Conservation (phyloP, 768 basidiomycete species). For the Boletus rubropictus region DNA sequence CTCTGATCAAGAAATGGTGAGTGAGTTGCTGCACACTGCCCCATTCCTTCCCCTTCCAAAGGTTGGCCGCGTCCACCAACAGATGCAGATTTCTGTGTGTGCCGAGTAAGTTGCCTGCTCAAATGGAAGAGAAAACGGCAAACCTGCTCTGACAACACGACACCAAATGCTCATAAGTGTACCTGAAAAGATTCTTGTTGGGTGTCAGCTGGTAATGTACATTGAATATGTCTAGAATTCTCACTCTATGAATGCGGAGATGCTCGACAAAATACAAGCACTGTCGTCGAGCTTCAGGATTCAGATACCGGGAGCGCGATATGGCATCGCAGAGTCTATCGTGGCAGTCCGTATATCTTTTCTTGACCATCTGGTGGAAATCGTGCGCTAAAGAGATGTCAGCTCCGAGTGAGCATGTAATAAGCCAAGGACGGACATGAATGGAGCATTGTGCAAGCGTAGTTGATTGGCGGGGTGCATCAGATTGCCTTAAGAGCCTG, state of each 20-base stretch:
- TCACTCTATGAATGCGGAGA: slow-evolving; percentile 22
- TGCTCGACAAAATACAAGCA: slow-evolving; percentile 6
- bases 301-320: neutral
- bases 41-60: slow-evolving; percentile 18
- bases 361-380: slow-evolving; percentile 5
- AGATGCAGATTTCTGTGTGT: slow-evolving; percentile 5
- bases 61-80: slow-evolving; percentile 2
- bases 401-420: neutral
- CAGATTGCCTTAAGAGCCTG: slow-evolving; percentile 2
- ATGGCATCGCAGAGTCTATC: slow-evolving; percentile 3
- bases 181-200: slow-evolving; percentile 21
- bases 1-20: slow-evolving; percentile 13
- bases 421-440: slow-evolving; percentile 9
- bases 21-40: slow-evolving; percentile 14
- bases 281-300: neutral
- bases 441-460: slow-evolving; percentile 4
- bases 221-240: neutral
- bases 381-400: slow-evolving; percentile 1
- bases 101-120: neutral
- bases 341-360: neutral
- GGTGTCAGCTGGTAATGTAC: slow-evolving; percentile 2
- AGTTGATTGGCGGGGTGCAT: neutral
- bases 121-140: neutral
- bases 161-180: slow-evolving; percentile 22
- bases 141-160: slow-evolving; percentile 13